A percentile compares a stretch with the other conserved stretches of the same genome.
Evolutionary conservation across 306 rosid species (phyloP).

Genomic region (Rosa lucieae): DNA sequence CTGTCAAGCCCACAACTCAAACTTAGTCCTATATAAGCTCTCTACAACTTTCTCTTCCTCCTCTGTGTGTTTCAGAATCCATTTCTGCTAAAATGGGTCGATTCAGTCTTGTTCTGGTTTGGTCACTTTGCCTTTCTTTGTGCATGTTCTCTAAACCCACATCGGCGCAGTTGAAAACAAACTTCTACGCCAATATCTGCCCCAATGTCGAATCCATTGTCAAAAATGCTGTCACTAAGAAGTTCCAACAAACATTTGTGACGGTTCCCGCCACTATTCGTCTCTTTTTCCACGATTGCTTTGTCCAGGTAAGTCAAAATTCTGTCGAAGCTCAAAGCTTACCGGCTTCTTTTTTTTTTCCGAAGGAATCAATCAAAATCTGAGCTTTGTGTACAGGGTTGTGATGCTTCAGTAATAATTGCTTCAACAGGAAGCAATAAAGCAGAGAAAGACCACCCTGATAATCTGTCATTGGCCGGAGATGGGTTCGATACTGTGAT

Average conservation of each 20-base stretch:
- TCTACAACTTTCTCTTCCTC: background rate
- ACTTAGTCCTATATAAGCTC: background rate
- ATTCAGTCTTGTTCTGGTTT: constrained; percentile 26
- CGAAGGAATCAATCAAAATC: constrained; percentile 1
- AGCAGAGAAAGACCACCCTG: constrained; percentile 83
- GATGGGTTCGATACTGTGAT: constrained; percentile 83
- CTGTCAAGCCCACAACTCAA: background rate
- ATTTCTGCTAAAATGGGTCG: constrained; percentile 43
- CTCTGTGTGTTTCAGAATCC: background rate
- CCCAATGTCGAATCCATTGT: constrained; percentile 79
- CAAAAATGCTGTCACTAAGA: constrained; percentile 53
- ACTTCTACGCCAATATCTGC: constrained; percentile 63
- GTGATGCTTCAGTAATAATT: constrained; percentile 66
- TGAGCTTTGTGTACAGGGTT: constrained; percentile 46
- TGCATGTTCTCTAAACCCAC: constrained; percentile 39
- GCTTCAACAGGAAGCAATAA: constrained; percentile 45
- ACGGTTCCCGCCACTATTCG: constrained; percentile 87
- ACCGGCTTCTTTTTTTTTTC: background rate
- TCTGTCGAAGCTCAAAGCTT: background rate
- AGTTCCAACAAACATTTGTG: constrained; percentile 74
- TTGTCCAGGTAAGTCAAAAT: constrained; percentile 53
- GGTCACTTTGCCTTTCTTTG: constrained; percentile 41
- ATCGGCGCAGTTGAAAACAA: constrained; percentile 55
- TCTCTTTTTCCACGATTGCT: constrained; percentile 93
- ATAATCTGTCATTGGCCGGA: constrained; percentile 80